Evolutionary conservation across 2,329 filamentous ascomycete species (phyloP).

Genomic region (Cladosporium austrohemisphaericum): DNA sequence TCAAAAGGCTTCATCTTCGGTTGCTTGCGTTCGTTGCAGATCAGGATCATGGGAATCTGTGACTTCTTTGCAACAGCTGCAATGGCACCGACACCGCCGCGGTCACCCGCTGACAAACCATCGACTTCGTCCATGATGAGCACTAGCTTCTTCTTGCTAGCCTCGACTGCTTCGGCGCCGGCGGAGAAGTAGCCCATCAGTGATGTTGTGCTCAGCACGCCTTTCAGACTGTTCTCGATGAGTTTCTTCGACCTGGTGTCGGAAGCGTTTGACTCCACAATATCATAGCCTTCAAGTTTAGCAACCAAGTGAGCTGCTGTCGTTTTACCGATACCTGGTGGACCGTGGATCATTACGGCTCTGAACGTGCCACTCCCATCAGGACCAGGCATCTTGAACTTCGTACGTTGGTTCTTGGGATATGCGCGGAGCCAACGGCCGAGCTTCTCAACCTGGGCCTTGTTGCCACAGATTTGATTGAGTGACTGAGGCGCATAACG

Average conservation of each 20-base stretch:
- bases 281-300: constrained; percentile 86
- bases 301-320: constrained; percentile 93
- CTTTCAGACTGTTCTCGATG: constrained; percentile 81
- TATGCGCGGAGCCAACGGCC: constrained; percentile 83
- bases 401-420: constrained; percentile 70
- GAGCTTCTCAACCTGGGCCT: constrained; percentile 81
- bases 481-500: constrained; percentile 89
- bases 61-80: constrained; percentile 95
- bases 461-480: constrained; percentile 92
- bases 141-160: constrained; percentile 84
- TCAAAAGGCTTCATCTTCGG: constrained; percentile 99
- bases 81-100: constrained; percentile 89
- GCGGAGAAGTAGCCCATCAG: constrained; percentile 85
- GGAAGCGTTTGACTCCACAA: constrained; percentile 93
- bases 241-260: constrained; percentile 95
- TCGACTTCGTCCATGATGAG: constrained; percentile 99
- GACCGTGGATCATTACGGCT: constrained; percentile 92
- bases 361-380: constrained; percentile 81
- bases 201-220: constrained; percentile 90
- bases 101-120: constrained; percentile 95
- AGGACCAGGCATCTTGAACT: constrained; percentile 77
- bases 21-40: constrained; percentile 89
- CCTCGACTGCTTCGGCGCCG: constrained; percentile 75
- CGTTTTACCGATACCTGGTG: constrained; percentile 95
- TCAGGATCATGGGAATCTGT: constrained; percentile 89